Base-by-base conservation (phyloP, 1,139 yeast genomes). In the Candida anutae region DNA sequence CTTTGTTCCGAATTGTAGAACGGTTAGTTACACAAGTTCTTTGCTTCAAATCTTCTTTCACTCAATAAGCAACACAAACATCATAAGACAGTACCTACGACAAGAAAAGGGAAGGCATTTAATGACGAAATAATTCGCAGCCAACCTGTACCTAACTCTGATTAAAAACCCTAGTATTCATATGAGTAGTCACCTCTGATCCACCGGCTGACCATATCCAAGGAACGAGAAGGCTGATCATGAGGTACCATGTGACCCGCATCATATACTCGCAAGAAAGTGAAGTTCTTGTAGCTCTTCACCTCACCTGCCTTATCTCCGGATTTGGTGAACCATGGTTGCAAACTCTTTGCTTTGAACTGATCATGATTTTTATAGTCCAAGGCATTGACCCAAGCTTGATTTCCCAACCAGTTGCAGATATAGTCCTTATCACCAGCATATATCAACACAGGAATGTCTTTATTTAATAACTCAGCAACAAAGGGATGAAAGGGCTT, bases 161-260 rank as follows among this genome's bases (percentile, higher is more conserved):
- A n/a, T n/a, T n/a, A n/a, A n/a, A n/a, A n/a, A n/a, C n/a, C 16
- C 15, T 25, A 15, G 14, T 26, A 19, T 11, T 34, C 40, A 26
- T 45, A 52, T 3, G 51, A 25, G 39, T 59, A 63, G 38, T 71
- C 70, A 14, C 78, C 78, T 27, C 50, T 48, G 32, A 82, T 53
- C 95, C 95, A 85, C 48, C 77, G 63, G 60, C 81, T 80, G 36
- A 85, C 69, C 84, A 85, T 76, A 33, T 74, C 83, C 39, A 80
- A 65, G 5, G 93, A 59, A 40, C 69, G 67, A 50, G 69, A 76
- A 16, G 94, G 94, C 57, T 81, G 90, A 52, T 85, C 84, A 43
- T 59, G 76, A 15, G 95, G 94, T 35, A 76, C 83, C 84, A 77
- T 76, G 52, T 77, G 85, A 13, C 84, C 84, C 32, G 80, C 83